phyloP scores from a whole-genome alignment of 2,329 filamentous ascomycete genomes.

The Fusarium chaquense region DNA sequence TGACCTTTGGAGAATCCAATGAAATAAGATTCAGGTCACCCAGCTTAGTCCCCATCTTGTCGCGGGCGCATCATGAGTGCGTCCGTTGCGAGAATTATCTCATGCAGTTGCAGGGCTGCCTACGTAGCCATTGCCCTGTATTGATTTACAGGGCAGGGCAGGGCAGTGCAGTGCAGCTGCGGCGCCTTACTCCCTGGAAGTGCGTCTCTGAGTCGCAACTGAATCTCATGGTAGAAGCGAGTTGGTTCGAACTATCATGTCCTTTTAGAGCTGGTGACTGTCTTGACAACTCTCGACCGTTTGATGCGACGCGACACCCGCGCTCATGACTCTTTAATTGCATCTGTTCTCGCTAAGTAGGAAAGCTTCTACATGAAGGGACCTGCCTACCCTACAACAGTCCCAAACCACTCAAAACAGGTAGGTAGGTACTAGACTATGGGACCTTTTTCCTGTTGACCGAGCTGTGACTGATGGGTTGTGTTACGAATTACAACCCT shows the following conservation, averaged over 20 bases:
- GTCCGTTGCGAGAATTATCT: constrained; percentile 30
- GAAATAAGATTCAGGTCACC: neutral
- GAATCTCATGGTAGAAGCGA: constrained; percentile 18
- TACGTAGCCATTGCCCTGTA: constrained; percentile 16
- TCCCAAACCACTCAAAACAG: neutral
- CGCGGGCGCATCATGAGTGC: constrained; percentile 32
- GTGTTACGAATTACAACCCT: constrained; percentile 12
- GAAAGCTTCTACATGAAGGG: constrained; percentile 12
- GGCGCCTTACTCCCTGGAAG: constrained; percentile 20
- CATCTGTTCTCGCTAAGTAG: constrained; percentile 36
- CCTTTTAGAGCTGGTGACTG: constrained; percentile 2
- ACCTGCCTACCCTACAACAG: constrained; percentile 31
- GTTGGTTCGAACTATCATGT: neutral
- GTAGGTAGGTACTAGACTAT: neutral
- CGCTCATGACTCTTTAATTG: constrained; percentile 43
- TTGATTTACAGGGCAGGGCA: neutral
- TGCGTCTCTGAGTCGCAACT: constrained; percentile 20
- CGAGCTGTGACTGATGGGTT: constrained; percentile 30
- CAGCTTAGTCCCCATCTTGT: constrained; percentile 16
- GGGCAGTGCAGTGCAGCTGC: constrained; percentile 32
- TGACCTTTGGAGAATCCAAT: constrained; percentile 16
- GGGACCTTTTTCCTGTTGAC: constrained; percentile 16
- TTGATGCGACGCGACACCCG: constrained; percentile 9
- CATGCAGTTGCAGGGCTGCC: constrained; percentile 25
- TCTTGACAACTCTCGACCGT: constrained; percentile 12